Base-by-base conservation (phyloP, 768 basidiomycete genomes). In the Rhodotorula graminis region DNA sequence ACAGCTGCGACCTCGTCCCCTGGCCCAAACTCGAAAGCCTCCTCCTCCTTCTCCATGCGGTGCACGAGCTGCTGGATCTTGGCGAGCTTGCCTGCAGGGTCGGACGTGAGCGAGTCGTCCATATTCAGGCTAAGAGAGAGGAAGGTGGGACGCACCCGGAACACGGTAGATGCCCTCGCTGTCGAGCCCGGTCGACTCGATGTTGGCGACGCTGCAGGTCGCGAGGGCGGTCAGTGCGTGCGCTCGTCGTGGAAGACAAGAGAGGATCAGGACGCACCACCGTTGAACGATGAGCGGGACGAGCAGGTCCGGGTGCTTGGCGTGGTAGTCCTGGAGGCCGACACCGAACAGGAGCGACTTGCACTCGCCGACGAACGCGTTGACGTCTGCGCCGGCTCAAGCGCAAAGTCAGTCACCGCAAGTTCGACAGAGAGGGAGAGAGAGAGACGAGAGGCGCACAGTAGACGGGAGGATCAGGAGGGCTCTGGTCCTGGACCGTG, bases 121-220 rank as follows among this genome's bases (percentile, higher is more conserved):
- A n/a, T n/a, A n/a, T n/a, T n/a, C n/a, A n/a, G n/a, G n/a, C n/a
- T n/a, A n/a, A n/a, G n/a, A n/a, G n/a, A n/a, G 10, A 53, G 27
- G 44, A 25, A 33, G 40, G 15, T 3, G 27, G 25, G 37, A 47
- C 69, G 64, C 23, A 64, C 76, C 73, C 3, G 73, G 55, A 4
- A 78, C 58, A 29, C 79, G 79, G 53, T 79, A 79, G 62, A 79
- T 71, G 16, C 79, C 79, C 57, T 79, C 79, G 10, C 52, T 33
- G 18, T 73, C 72, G 33, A 78, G 70, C 0, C 72, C 77, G 5
- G 62, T 42, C n/a, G 53, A 33, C 23, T 79, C 78, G 61, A 79
- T 56, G 31, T 69, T 47, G 29, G 64, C 66, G 57, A 77, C 72
- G 61, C 74, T 76, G 65, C n/a, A 0, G 15, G 1, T 6, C 8